A percentile compares a stretch with the other conserved stretches of the same genome.
phyloP scores from a whole-genome alignment of 192 early-diverging fungal genomes.

The Linnemannia schmuckeri region DNA sequence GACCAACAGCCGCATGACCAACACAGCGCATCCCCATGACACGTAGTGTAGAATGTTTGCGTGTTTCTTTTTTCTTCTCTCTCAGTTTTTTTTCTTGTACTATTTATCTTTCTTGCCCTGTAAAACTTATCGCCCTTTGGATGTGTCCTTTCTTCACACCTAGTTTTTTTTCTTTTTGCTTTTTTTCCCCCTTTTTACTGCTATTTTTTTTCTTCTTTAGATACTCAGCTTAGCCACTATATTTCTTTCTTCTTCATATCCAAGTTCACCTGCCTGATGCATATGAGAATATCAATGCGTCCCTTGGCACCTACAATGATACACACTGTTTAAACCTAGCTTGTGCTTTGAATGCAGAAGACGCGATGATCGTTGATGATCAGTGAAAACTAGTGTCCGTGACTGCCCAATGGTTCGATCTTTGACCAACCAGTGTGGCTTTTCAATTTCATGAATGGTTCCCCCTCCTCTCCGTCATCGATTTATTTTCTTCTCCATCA shows the following conservation, averaged over 20 bases:
- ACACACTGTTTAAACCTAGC: neutral
- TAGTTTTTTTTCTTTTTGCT: neutral
- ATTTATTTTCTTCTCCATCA: too few relatives aligned
- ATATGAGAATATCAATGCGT: constrained; percentile 3
- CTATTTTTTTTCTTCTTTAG: neutral
- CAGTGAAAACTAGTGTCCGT: too few relatives aligned
- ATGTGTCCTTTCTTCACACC: neutral
- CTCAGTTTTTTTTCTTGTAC: neutral
- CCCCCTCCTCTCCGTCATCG: neutral
- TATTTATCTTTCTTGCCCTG: neutral
- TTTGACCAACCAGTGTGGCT: too few relatives aligned
- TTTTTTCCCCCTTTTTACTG: neutral
- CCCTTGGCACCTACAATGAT: neutral
- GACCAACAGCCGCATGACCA: constrained; percentile 7
- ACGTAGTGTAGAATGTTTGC: neutral
- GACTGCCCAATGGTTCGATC: too few relatives aligned
- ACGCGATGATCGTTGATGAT: too few relatives aligned
- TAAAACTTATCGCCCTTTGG: neutral
- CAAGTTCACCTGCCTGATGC: neutral
- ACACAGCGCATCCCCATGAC: constrained; percentile 33
- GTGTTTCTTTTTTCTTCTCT: neutral
- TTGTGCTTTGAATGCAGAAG: too few relatives aligned
- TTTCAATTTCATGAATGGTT: neutral
- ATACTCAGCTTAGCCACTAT: neutral
- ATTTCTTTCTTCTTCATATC: neutral